These are phyloP conservation scores for Ophiostoma novo-ulmi DNA, from an alignment of 2,329 filamentous ascomycete genomes.

Conservation along the genomic window DNA sequence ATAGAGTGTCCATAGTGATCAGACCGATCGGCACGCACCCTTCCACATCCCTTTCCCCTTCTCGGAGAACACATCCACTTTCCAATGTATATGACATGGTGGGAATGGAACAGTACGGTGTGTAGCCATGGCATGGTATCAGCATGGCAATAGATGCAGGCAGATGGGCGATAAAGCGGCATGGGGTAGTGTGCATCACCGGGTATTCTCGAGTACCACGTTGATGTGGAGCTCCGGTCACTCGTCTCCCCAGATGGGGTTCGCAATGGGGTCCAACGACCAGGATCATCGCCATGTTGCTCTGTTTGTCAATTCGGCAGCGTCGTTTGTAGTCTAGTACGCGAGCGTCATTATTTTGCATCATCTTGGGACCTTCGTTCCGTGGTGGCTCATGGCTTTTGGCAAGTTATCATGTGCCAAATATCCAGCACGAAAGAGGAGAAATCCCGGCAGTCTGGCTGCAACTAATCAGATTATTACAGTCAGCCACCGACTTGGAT, in stretches of 20 bases:
- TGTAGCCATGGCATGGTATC: background rate
- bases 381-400: too few relatives aligned
- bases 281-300: background rate
- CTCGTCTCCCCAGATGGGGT: background rate
- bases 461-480: background rate
- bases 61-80: background rate
- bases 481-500: background rate
- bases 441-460: background rate
- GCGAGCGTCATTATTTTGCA: background rate
- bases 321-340: background rate
- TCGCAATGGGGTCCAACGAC: background rate
- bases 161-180: background rate
- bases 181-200: background rate
- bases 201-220: constrained; percentile 5
- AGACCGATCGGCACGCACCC: background rate
- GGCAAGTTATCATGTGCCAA: background rate
- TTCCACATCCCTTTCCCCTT: background rate
- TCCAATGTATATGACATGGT: background rate
- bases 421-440: background rate
- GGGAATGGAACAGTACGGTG: background rate
- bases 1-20: background rate
- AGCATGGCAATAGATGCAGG: background rate
- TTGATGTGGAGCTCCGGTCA: background rate
- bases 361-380: too few relatives aligned
- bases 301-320: background rate